Evolutionary conservation across 352 stramenopile species (phyloP), one percentile per base, ranked within the genome.

Genomic region (Phytopythium helicoides): DNA sequence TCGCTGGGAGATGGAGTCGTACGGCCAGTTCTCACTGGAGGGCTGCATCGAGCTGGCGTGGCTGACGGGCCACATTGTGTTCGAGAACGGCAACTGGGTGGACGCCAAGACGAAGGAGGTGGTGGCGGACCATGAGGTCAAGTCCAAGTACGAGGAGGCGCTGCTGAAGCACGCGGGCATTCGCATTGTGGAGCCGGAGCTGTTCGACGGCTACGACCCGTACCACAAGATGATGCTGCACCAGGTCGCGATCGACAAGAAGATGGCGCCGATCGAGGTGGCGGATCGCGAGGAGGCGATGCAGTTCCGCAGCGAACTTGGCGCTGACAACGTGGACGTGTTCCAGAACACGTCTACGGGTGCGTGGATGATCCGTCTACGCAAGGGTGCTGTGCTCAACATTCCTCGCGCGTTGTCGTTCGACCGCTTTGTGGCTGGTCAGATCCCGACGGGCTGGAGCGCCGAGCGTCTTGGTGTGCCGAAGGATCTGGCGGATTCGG

Each of bases 1-100:
- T 22, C 81, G 83, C 7, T 96, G 87, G 87, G 87, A 96, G 67
- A 95, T 96, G 81, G 87, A 96, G 60, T 91, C 81, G 47, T 95
- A 76, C 62, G 87, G 87, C 39, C 74, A 93, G 58, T 94, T 96
- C 57, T 96, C 87, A 23, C 57, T 96, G 14, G 86, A 96, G 81
- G 87, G 87, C 18, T 89, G 81, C 54, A 90, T 96, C 46, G 87
- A 96, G 53, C 47, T 96, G 10, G 87, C 86, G 15, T 96, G 86
- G 87, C 41, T 95, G 18, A 91, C 82, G 4, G 86, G 87, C 16
- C 78, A 76, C 54, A 95, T 96, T 51, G 59, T 73, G 60, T 91
- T 87, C 47, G 72, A 93, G 42, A 87, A 88, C 53, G 83, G 81
- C 46, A 79, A 81, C 52, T 96, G 87, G 86, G 69, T 94, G 26